Base-by-base conservation (phyloP, 2,329 filamentous ascomycete genomes). In the Endocalyx cinctus region DNA sequence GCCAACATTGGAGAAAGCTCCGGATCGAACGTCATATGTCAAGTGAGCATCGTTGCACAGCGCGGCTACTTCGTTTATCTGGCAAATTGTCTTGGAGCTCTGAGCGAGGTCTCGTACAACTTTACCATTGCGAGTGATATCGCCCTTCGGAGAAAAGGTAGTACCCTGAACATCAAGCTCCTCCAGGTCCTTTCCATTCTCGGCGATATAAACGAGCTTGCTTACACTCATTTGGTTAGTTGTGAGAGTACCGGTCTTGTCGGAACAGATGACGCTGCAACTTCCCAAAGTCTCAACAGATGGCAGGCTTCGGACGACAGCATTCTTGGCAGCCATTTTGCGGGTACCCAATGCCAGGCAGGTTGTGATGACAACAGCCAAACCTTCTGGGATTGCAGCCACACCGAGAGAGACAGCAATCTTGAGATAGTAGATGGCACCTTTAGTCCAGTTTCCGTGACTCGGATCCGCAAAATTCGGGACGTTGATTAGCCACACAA, bases 211-310 rank as follows among this genome's bases (percentile, higher is more conserved):
- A 29, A 95, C 85, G 35, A 97, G 67, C 64, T 90, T 94, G 69
- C 82, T 92, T 36, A 96, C 92, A 56, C 92, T 97, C 92, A 98
- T 98, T 65, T 97, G 89, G 67, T 98, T 98, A 25, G 92, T 98
- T 10, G 92, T 98, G 57, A 98, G 67, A 30, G 92, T 98, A 49
- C 92, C 94, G 5, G 92, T 98, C 73, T 98, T 98, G 72, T 98
- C 92, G 4, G 94, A 98, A 70, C 94, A 98, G 59, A 98, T 96
- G 37, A 98, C 89, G 55, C 92, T 98, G 77, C 92, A 98, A 74
- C 92, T 98, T 57, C 92, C 92, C 33, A 98, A 74, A 10, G 92
- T 98, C 66, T 98, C 92, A 33, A 98, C 92, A 2, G 92, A 98
- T 14, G 92, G 92, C 50, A 98, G 69, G 57, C 88, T 96, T 62